These are phyloP conservation scores for Vitellaria paradoxa DNA, from an alignment of 179 eudicot genomes.

Conservation along the genomic window DNA sequence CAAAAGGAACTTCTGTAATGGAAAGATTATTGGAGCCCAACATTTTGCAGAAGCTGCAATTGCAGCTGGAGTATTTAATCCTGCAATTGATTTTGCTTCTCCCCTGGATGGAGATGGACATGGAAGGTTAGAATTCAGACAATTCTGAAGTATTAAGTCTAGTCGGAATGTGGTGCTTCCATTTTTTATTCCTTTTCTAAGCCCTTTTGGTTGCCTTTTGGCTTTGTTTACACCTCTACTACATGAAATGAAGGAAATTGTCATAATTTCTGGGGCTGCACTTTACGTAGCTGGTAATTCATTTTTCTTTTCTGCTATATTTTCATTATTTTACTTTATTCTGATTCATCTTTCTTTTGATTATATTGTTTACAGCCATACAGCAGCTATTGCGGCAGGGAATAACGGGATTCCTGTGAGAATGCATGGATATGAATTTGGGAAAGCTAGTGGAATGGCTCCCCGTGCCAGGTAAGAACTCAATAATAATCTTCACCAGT, in stretches of 20 bases:
- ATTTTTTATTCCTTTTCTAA: background rate
- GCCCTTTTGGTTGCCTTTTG: slow-evolving; percentile 3
- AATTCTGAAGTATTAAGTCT: background rate
- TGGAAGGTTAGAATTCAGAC: slow-evolving; percentile 61
- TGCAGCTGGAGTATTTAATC: slow-evolving; percentile 83
- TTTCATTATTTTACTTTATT: background rate
- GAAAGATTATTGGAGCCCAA: slow-evolving; percentile 92
- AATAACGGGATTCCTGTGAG: slow-evolving; percentile 89
- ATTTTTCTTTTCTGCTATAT: background rate
- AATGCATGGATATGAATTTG: slow-evolving; percentile 79
- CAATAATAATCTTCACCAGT: background rate
- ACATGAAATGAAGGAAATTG: background rate
- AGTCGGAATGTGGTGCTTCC: background rate
- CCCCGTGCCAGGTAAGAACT: slow-evolving; percentile 77
- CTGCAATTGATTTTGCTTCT: slow-evolving; percentile 71
- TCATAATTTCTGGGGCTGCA: background rate
- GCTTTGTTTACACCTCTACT: background rate
- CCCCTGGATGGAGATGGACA: slow-evolving; percentile 96
- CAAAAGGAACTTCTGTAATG: slow-evolving; percentile 71
- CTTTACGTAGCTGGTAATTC: background rate
- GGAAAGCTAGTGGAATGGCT: slow-evolving; percentile 99
- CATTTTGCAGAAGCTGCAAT: slow-evolving; percentile 92
- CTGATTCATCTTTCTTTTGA: background rate
- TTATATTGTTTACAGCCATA: slow-evolving; percentile 54
- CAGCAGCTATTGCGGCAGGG: slow-evolving; percentile 97